phyloP scores from a whole-genome alignment of 495 filamentous ascomycete genomes.

The Terfezia boudieri region DNA sequence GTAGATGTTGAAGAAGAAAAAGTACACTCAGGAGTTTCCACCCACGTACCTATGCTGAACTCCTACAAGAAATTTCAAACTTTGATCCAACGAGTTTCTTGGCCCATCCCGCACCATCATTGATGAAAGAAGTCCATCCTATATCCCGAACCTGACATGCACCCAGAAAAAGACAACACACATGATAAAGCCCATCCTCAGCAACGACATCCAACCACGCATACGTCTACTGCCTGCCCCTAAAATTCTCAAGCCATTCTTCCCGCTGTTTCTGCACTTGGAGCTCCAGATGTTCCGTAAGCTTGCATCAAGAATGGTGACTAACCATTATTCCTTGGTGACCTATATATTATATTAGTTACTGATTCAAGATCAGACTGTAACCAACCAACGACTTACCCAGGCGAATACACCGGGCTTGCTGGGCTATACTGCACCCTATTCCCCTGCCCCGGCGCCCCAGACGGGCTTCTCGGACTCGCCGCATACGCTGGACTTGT shows the following conservation, averaged over 20 bases:
- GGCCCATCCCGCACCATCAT: background rate
- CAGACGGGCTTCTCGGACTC: constrained; percentile 49
- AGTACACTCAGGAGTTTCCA: background rate
- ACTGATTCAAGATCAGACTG: background rate
- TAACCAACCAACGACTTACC: constrained; percentile 11
- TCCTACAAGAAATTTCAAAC: constrained; percentile 5
- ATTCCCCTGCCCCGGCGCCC: background rate
- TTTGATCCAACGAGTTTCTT: background rate
- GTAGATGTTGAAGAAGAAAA: constrained; percentile 6
- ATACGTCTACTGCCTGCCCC: background rate
- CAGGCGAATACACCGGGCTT: constrained; percentile 27
- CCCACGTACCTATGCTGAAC: constrained; percentile 14
- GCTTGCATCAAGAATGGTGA: background rate
- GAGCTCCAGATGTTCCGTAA: background rate
- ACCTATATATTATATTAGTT: background rate
- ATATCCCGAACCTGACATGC: background rate
- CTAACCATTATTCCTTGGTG: background rate
- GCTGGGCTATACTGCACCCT: constrained; percentile 29
- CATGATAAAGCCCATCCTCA: background rate
- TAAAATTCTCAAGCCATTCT: background rate
- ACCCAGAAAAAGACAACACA: background rate
- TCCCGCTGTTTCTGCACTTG: background rate
- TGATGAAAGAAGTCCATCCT: background rate
- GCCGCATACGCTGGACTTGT: constrained; percentile 42
- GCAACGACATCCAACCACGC: background rate